Base-by-base conservation (phyloP, 2,329 filamentous ascomycete genomes). In the Neonectria sp. region DNA sequence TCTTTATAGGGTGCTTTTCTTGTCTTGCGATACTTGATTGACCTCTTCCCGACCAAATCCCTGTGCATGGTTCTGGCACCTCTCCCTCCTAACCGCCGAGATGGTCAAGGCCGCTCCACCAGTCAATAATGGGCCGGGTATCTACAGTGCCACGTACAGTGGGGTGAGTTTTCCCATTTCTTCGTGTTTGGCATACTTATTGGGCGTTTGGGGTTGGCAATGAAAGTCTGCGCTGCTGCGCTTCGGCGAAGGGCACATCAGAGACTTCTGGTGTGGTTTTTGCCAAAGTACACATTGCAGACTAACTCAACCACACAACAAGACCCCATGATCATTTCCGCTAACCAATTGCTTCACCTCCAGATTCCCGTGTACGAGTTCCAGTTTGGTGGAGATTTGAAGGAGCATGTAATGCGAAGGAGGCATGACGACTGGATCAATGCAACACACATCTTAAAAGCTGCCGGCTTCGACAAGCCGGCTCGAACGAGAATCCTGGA, bases 371-470 rank as follows among this genome's bases (percentile, higher is more conserved):
- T 98, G 12, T 98, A 96, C 79, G 96, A 98, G 79, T 96, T 90
- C 82, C 95, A 97, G 79, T 92, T 97, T 75, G 94, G 92, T 40
- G 87, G 86, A 72, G 94, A 97, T 79, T 79, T 91, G 35, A 91
- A 92, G 78, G 89, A 92, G 76, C 94, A 98, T 93, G 93, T 98
- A 72, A 99, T 99, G 96, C 92, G 96, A 80, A 90, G 96, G 57
- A 91, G 95, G 67, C 89, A 91, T 60, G 96, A 99, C 81, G 91
- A 98, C 82, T 99, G 95, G 95, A 96, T 99, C 84, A 99, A 99
- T 86, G 96, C 96, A n/a, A 99, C 96, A 60, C 96, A 99, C 79
- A 98, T 99, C 67, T 85, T 99, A 55, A 99, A 99, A 79, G 94
- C 97, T 46, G 96, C 96, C 69, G 95, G 95, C 63, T 97, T 97